Evolutionary conservation across 345 rosid genomes (phyloP).

Genomic region (Salix udensis): DNA sequence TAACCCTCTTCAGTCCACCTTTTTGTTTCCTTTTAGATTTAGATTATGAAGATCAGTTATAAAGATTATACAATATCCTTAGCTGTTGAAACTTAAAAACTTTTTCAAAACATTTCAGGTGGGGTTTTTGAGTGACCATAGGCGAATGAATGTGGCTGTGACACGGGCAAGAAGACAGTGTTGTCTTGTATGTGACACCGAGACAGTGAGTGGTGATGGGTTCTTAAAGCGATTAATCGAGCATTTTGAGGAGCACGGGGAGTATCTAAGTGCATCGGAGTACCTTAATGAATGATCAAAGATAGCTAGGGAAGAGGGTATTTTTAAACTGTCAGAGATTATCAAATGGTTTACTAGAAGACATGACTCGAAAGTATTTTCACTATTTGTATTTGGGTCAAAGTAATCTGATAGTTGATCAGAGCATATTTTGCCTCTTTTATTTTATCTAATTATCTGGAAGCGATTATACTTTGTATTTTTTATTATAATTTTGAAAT

Average conservation of each 20-base stretch:
- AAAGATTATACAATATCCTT: not conserved
- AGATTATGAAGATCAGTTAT: not conserved
- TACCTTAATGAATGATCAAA: slow-evolving; percentile 39
- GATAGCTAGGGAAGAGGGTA: not conserved
- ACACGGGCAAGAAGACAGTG: slow-evolving; percentile 92
- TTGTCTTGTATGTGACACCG: slow-evolving; percentile 83
- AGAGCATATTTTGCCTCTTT: not conserved
- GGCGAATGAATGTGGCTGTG: slow-evolving; percentile 96
- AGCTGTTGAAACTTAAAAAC: slow-evolving; percentile 2
- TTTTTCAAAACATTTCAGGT: slow-evolving; percentile 41
- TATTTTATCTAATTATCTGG: not conserved
- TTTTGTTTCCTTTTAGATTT: not conserved
- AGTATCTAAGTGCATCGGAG: slow-evolving; percentile 90
- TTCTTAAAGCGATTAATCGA: slow-evolving; percentile 76
- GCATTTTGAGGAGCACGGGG: slow-evolving; percentile 87
- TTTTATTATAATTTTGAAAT: not conserved
- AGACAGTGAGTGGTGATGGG: slow-evolving; percentile 64
- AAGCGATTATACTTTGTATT: not conserved
- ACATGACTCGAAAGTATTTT: not conserved
- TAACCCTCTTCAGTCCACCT: not conserved
- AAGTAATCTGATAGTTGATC: not conserved
- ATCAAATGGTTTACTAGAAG: not conserved
- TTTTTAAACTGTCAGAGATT: not conserved
- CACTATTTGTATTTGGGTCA: not conserved
- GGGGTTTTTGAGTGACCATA: slow-evolving; percentile 73